Evolutionary conservation across 768 basidiomycete species (phyloP), one percentile per base, ranked within the genome.

Genomic region (Leccinum obscurum): DNA sequence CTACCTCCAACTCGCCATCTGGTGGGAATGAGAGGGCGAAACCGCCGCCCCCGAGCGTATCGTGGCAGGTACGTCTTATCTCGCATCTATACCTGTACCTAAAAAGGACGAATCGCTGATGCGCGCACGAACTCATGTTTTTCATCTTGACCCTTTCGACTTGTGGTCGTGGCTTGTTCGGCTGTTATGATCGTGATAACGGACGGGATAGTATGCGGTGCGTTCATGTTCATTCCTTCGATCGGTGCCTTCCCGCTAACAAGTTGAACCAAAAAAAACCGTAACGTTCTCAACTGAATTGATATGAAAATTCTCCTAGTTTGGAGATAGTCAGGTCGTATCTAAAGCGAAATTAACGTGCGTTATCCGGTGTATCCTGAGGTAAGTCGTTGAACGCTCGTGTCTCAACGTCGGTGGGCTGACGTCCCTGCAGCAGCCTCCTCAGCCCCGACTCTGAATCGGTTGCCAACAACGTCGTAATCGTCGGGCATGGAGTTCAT

Each of bases 381-480:
- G 87, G 89, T 87, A 70, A 54, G 74, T 58, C 35, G n/a, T 46
- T 49, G 28, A 48, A 14, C 46, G 22, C 58, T 34, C 52, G 35
- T 57, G 46, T 22, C 34, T 28, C 62, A 63, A 30, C 20, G n/a
- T 15, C 55, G 54, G 50, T 24, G 28, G 15, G 11, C n/a, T 37
- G 3, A 63, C 8, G 7, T 28, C 57, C 14, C 28, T 53, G 62
- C 76, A 91, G 89, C 65, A 89, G 88, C 66, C 80, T 92, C 22
- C 77, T 83, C 6, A 88, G 85, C 64, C 92, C 91, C 0, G 90
- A 92, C 67, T 86, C 88, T 1, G 92, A 93, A 66, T 87, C 84
- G 14, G 73, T 77, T 1, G 70, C 87, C 24, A 93, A 93, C 67
- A 77, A 77, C 20, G 83, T 93, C 37, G 88, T 93, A 15, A 77